Base-by-base conservation (phyloP, 345 rosid species). In the Reutealis trisperma region DNA sequence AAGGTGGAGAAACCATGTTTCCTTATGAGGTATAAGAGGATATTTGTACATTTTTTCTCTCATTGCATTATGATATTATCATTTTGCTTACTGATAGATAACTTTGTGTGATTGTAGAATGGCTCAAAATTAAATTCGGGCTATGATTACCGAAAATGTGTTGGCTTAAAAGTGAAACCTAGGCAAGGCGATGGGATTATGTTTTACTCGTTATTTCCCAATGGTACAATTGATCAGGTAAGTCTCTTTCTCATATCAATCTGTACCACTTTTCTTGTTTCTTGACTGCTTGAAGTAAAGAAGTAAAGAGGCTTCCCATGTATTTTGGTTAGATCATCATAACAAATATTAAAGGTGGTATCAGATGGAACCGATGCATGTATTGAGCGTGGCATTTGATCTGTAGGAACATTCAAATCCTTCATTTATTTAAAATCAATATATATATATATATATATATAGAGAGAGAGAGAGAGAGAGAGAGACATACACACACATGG, bases 1-100 rank as follows among this genome's bases (percentile, higher is more conserved):
- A 89, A 81, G 97, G 94, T 6, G 94, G 94, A 61, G 97, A 92
- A 88, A 92, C 97, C 41, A 88, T 90, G 97, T 92, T 90, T 76
- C 96, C 97, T 55, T 90, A 84, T 45, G 94, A 90, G 92, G 94
- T 90, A 84, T 75, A 74, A 66, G 65, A 52, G 45, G 37, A 76
- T n/a, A 73, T 60, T 42, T n/a, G 2, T 52, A 25, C 22, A 13
- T 82, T 70, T 63, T 77, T 25, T 13, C 74, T 34, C 42, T 49
- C 22, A 34, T 32, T 67, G 49, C 51, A 47, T 64, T 62, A 13
- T 16, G 2, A 10, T 30, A 76, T 5, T 52, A 57, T 59, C 9
- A 11, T 77, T 63, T 44, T 15, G 32, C 49, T 15, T 57, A 13
- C 61, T 19, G 6, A 47, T 37, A 71, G 10, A 34, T 82, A 41